Evolutionary conservation across 2,329 filamentous ascomycete genomes (phyloP), one percentile per base, ranked within the genome.

Genomic region (Fusarium temperatum): DNA sequence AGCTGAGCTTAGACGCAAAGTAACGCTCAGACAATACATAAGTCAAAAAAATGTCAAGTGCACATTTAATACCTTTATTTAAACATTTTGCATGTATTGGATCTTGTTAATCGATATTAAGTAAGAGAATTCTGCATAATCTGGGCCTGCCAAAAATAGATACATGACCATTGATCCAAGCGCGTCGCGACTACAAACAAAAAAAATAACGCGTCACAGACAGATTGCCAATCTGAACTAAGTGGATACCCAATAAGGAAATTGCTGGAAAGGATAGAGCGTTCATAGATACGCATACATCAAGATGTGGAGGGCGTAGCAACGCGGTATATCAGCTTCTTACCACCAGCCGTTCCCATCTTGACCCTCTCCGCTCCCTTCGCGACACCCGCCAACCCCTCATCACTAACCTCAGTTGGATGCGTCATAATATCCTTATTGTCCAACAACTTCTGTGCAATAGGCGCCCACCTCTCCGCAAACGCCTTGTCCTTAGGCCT

Each of bases 21-120:
- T 1, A 15, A 35, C 1, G 14, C 32, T 8, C 1, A 15, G 14
- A 0, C 6, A 15, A 7, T 3, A 14, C 0, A 15, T 15, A 0
- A 8, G 18, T 13, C 11, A 12, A 20, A 45, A 45, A 26, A 7
- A 10, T 4, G 2, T 10, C 6, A 22, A 28, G 0, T 35, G 8
- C 14, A 8, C 6, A 35, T 15, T 15, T 15, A 35, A 35, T 35
- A 35, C 14, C 14, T 35, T 15, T 8, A 1, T 3, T 35, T 8
- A 15, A 35, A 8, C 15, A 35, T 8, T 35, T 1, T 8, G 15
- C 3, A 15, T 48, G 4, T 11, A 28, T 28, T 48, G 10, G 11
- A 15, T 15, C 9, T 20, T 10, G 18, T 15, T 3, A 12, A 8
- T 22, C 13, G 42, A 26, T 45, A 12, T 18, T 26, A 20, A 22